A percentile compares a stretch with the other conserved stretches of the same genome.
Conservation (phyloP, 1,284 basidiomycete genomes). For the Omphalotus olearius region DNA sequence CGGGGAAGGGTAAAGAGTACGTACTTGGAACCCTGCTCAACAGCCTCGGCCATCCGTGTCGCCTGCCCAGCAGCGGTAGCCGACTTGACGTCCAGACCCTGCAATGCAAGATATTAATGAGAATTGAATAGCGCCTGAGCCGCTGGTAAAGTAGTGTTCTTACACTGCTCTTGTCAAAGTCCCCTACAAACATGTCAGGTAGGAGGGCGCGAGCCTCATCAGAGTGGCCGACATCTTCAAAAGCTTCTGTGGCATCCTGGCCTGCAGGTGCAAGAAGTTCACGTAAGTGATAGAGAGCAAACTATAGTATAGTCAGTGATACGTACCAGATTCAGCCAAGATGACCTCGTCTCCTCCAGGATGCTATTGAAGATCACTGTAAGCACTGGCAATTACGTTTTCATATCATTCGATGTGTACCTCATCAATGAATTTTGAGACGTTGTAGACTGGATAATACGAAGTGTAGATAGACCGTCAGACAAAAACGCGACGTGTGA, state of each 20-base stretch:
- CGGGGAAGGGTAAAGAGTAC: conserved; percentile 22
- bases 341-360: conserved; percentile 98
- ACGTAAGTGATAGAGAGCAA: conserved; percentile 1
- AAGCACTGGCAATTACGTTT: conserved; percentile 11
- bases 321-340: conserved; percentile 86
- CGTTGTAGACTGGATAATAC: conserved; percentile 80
- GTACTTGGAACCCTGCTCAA: conserved; percentile 70
- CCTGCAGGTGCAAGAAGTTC: conserved; percentile 36
- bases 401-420: conserved; percentile 36
- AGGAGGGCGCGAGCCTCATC: conserved; percentile 95
- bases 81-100: conserved; percentile 49
- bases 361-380: conserved; percentile 52
- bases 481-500: conserved; percentile 30
- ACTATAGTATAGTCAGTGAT: conserved; percentile 8
- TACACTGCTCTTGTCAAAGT: conserved; percentile 71
- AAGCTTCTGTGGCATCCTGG: conserved; percentile 95
- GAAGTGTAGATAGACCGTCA: conserved; percentile 20
- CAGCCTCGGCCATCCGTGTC: conserved; percentile 39
- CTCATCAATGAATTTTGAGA: conserved; percentile 95
- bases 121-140: conserved; percentile 1
- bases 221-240: conserved; percentile 99
- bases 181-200: conserved; percentile 71
- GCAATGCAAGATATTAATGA: conserved; percentile 10
- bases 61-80: conserved; percentile 40
- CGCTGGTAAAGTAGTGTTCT: conserved; percentile 29